Evolutionary conservation across 768 basidiomycete species (phyloP).

Genomic region (Phaeotremella skinneri): DNA sequence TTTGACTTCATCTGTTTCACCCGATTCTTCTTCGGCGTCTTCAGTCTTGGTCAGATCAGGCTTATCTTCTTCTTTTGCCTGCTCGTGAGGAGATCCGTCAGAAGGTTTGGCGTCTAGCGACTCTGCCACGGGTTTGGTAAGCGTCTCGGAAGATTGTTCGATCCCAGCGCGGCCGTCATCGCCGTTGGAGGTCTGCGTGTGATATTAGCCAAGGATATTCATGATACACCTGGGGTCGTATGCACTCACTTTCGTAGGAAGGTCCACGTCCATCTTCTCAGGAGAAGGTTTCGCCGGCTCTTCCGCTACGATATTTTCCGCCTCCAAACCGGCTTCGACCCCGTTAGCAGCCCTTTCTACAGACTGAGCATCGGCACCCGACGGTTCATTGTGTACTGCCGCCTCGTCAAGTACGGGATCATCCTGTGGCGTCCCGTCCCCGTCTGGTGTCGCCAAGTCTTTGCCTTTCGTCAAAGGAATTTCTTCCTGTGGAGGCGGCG

Average conservation of each 20-base stretch:
- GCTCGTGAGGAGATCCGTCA: neutral
- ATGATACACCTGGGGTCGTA: too few relatives aligned
- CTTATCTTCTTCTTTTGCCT: neutral
- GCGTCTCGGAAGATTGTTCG: too few relatives aligned
- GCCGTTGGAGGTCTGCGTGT: too few relatives aligned
- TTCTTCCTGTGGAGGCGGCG: neutral
- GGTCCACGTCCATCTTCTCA: slow-evolving; percentile 15
- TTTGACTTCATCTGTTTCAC: slow-evolving; percentile 56
- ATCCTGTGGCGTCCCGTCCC: neutral
- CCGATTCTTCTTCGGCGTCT: slow-evolving; percentile 53
- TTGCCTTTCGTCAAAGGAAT: neutral
- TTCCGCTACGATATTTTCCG: neutral
- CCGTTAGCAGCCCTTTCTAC: neutral
- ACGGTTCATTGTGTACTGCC: neutral
- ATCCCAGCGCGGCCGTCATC: too few relatives aligned
- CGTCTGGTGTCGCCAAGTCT: neutral
- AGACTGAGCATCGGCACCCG: slow-evolving; percentile 4
- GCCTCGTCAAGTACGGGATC: too few relatives aligned
- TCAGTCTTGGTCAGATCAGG: neutral
- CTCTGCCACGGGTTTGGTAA: too few relatives aligned
- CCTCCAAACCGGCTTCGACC: slow-evolving; percentile 2
- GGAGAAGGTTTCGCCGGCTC: neutral
- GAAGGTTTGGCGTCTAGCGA: too few relatives aligned
- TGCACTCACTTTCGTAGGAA: neutral
- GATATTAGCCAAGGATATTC: too few relatives aligned